Conservation (phyloP, 1,284 basidiomycete species). For the Inonotus obliquus region DNA sequence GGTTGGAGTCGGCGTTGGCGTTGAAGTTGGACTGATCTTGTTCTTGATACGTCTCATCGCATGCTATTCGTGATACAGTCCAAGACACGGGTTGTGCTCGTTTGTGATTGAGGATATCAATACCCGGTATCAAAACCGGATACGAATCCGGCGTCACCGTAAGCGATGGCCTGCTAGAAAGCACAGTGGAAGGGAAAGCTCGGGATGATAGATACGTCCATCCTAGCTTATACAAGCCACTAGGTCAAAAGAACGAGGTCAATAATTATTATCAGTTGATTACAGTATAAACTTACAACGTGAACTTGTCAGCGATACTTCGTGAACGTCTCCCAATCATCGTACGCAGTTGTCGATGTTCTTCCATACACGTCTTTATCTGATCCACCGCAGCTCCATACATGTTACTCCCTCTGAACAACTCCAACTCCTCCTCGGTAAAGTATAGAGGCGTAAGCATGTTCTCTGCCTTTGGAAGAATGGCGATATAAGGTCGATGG, state of each 20-base stretch:
- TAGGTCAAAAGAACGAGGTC: slow-evolving; percentile 30
- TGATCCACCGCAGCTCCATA: slow-evolving; percentile 69
- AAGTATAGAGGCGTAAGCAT: slow-evolving; percentile 81
- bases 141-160: slow-evolving; percentile 47
- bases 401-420: slow-evolving; percentile 74
- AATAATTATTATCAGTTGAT: not conserved
- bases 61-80: slow-evolving; percentile 47
- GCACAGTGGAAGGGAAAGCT: slow-evolving; percentile 80
- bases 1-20: slow-evolving; percentile 15
- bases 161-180: slow-evolving; percentile 55
- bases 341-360: slow-evolving; percentile 50
- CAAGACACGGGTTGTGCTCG: slow-evolving; percentile 74
- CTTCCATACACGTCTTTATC: slow-evolving; percentile 49
- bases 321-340: slow-evolving; percentile 35
- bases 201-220: slow-evolving; percentile 80
- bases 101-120: slow-evolving; percentile 82
- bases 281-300: slow-evolving; percentile 51
- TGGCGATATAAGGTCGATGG: slow-evolving; percentile 62
- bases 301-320: slow-evolving; percentile 49
- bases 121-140: slow-evolving; percentile 79
- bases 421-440: slow-evolving; percentile 50
- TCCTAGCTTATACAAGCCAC: slow-evolving; percentile 67
- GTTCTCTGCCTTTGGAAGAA: slow-evolving; percentile 52
- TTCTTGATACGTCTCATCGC: not conserved
- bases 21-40: too few species aligned